phyloP scores from a whole-genome alignment of 805 yeast species.

The Ogataea thermomethanolica region DNA sequence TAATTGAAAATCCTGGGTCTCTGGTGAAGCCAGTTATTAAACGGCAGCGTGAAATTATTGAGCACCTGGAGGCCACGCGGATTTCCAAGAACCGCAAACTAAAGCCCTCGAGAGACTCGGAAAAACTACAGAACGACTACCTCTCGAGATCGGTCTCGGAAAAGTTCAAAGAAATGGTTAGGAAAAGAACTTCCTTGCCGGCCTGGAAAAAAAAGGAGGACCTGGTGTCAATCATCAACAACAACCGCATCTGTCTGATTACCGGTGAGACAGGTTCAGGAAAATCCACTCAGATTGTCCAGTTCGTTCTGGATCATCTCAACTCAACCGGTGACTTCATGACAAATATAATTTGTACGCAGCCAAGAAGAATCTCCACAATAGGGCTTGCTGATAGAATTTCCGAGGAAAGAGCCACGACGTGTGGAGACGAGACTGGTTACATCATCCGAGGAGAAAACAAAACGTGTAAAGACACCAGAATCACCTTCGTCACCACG shows the following conservation, averaged over 20 bases:
- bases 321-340: constrained; percentile 45
- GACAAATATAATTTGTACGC: constrained; percentile 77
- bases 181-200: constrained; percentile 59
- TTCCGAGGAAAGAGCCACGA: constrained; percentile 69
- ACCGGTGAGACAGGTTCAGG: constrained; percentile 99
- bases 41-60: not conserved
- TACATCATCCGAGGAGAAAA: constrained; percentile 89
- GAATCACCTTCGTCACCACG: constrained; percentile 85
- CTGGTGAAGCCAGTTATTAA: constrained; percentile 26
- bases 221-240: constrained; percentile 52
- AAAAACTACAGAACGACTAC: constrained; percentile 35
- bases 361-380: constrained; percentile 94
- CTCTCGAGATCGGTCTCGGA: constrained; percentile 28
- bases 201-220: constrained; percentile 72
- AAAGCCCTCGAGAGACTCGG: constrained; percentile 32
- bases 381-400: constrained; percentile 93
- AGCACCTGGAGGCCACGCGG: constrained; percentile 1
- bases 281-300: constrained; percentile 92
- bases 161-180: constrained; percentile 36
- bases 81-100: constrained; percentile 8
- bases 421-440: constrained; percentile 76
- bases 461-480: constrained; percentile 55
- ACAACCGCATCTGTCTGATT: constrained; percentile 65
- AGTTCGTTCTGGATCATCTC: constrained; percentile 74
- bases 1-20: constrained; percentile 75